Evolutionary conservation across 768 basidiomycete species (phyloP), one percentile per base, ranked within the genome.

Genomic region (Tylopilus plumbeoviolaceoides): DNA sequence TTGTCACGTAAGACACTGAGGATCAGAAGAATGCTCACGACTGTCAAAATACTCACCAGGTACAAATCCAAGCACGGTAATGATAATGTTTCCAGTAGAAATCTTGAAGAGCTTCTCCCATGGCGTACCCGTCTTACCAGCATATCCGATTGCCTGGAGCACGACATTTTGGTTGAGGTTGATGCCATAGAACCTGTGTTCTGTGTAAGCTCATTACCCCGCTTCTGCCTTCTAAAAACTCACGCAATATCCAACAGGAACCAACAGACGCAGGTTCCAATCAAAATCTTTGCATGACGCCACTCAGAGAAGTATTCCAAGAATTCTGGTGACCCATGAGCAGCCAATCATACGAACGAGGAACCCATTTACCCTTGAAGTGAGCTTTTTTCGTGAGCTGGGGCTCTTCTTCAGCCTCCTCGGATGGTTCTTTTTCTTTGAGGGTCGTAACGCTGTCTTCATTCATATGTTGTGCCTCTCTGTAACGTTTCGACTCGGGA

Each of bases 91-190:
- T 5, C 87, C 87, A 0, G 78, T 78, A 0, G 82, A 78, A 23
- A 88, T 73, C 49, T 84, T 81, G 77, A 83, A 87, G 9, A 91
- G 73, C 18, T 80, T 75, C 39, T 83, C 67, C 84, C 84, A 86
- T 7, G 82, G 70, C 1, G 79, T 76, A 3, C 82, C 86, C 0
- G 66, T 66, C 27, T 55, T 68, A 11, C 85, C 86, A 45, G 75
- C 84, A 60, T 77, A 89, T 1, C 86, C 87, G 33, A 91, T 89
- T 59, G 82, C 75, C 57, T 83, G 71, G 8, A 91, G 77, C n/a
- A 91, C 86, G 58, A 87, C 83, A 60, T 83, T 85, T 59, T 87
- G 85, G 73, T 89, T 89, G 47, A 82, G 66, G 63, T 81, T 82
- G 72, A 90, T 85, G 4, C 89, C 88, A 66, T 89, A 89, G 68